Evolutionary conservation across 768 basidiomycete species (phyloP).

Genomic region (Dendrothele bispora): DNA sequence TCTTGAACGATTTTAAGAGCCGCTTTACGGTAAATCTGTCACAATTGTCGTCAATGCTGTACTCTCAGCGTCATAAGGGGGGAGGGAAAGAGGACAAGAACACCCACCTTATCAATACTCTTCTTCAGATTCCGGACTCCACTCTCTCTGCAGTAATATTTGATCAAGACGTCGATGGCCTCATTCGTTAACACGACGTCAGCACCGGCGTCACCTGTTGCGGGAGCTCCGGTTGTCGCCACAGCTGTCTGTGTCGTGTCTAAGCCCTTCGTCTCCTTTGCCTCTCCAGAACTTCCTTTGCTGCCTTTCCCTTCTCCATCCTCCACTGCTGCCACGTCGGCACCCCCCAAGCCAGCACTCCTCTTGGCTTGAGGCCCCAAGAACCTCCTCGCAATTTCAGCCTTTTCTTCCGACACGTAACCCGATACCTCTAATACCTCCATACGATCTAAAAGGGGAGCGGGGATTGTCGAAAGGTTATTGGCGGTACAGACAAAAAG

Average conservation of each 20-base stretch:
- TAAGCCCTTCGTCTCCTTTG: too few species aligned
- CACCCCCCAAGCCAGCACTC: conserved; percentile 78
- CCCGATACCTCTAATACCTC: conserved; percentile 94
- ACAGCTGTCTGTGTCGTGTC: too few species aligned
- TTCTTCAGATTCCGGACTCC: conserved; percentile 98
- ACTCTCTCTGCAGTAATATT: conserved; percentile 96
- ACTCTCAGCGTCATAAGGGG: neutral
- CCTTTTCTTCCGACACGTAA: conserved; percentile 93
- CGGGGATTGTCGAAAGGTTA: conserved; percentile 90
- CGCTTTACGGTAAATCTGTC: conserved; percentile 93
- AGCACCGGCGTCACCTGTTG: too few species aligned
- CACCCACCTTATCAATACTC: conserved; percentile 89
- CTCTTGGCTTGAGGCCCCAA: conserved; percentile 93
- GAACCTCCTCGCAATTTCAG: conserved; percentile 73
- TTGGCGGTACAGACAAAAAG: conserved; percentile 99
- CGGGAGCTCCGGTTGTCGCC: too few species aligned
- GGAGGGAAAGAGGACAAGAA: neutral
- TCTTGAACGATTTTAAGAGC: conserved; percentile 90
- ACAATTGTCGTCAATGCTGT: too few species aligned
- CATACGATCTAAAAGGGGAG: conserved; percentile 93
- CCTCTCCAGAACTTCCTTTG: too few species aligned
- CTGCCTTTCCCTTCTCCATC: too few species aligned
- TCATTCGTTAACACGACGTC: conserved; percentile 77
- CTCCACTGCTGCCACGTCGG: too few species aligned
- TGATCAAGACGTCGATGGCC: conserved; percentile 86